Evolutionary conservation across 495 filamentous ascomycete genomes (phyloP).

Genomic region (Durotheca rogersii): DNA sequence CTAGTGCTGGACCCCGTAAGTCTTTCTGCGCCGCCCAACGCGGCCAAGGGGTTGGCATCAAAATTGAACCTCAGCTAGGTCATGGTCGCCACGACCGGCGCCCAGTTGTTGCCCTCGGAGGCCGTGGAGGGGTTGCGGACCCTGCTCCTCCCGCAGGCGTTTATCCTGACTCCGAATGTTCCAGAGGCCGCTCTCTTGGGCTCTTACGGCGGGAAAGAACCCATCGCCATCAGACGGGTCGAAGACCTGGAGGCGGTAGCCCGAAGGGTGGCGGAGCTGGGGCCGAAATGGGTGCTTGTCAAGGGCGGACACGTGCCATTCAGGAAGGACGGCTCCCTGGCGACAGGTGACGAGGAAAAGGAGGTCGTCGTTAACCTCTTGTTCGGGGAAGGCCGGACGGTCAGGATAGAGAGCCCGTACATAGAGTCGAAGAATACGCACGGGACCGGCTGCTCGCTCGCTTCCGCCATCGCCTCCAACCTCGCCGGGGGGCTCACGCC

Average conservation of each 20-base stretch:
- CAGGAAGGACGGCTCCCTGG: conserved; percentile 56
- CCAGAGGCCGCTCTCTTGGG: conserved; percentile 82
- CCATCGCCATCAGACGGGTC: conserved; percentile 53
- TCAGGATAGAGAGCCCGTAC: conserved; percentile 67
- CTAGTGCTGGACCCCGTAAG: conserved; percentile 83
- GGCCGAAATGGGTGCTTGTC: conserved; percentile 76
- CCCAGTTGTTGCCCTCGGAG: conserved; percentile 67
- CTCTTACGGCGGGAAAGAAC: conserved; percentile 53
- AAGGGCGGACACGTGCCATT: conserved; percentile 94
- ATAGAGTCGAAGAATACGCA: conserved; percentile 78
- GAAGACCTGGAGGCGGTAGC: conserved; percentile 68
- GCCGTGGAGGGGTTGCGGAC: conserved; percentile 66
- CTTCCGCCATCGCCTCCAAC: conserved; percentile 90
- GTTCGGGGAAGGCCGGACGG: conserved; percentile 55
- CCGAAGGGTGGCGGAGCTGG: conserved; percentile 61
- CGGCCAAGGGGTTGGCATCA: neutral
- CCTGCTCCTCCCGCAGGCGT: conserved; percentile 72
- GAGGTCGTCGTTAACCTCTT: conserved; percentile 74
- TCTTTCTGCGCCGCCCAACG: neutral
- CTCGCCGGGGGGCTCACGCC: conserved; percentile 64
- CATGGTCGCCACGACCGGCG: conserved; percentile 87
- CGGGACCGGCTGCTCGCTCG: conserved; percentile 92
- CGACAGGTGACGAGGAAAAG: conserved; percentile 56
- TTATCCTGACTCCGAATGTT: conserved; percentile 86
- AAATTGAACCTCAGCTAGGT: conserved; percentile 55